A percentile compares a stretch with the other conserved stretches of the same genome.
These are phyloP conservation scores for Tricholoma sp. DNA, from an alignment of 768 basidiomycete species.

Conservation along the genomic window DNA sequence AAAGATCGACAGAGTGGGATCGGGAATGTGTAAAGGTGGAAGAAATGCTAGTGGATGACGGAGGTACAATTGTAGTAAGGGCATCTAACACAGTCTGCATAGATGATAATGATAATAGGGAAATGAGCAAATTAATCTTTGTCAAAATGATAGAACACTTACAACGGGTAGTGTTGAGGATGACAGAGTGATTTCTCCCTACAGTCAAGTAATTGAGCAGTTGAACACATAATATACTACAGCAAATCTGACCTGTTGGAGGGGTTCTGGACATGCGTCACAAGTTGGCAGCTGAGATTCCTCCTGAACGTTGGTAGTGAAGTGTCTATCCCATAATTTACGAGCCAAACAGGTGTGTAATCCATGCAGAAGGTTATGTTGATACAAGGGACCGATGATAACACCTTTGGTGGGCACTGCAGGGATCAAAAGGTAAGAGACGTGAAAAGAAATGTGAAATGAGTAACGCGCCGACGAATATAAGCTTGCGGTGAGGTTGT, in stretches of 20 bases:
- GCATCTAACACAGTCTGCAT: no score
- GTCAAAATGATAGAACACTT: no score
- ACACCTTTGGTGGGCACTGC: background rate
- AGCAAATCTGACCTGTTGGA: background rate
- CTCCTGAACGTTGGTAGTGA: background rate
- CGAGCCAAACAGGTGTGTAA: background rate
- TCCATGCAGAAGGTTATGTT: background rate
- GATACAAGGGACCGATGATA: background rate
- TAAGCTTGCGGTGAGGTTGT: background rate
- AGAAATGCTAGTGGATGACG: background rate
- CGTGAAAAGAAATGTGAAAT: background rate
- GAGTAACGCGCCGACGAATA: background rate
- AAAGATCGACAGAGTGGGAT: background rate
- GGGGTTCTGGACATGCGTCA: background rate
- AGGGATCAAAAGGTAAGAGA: background rate
- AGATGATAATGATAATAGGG: no score
- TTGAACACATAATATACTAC: background rate
- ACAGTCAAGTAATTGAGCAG: background rate
- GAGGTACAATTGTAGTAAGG: no score
- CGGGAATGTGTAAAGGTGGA: background rate
- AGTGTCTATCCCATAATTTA: background rate
- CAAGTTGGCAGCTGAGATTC: background rate
- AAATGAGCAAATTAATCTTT: no score
- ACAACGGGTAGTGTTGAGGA: no score
- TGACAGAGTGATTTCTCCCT: background rate